These are phyloP conservation scores for Eimeria sp. DNA, from an alignment of 169 alveolate species.

Conservation along the genomic window DNA sequence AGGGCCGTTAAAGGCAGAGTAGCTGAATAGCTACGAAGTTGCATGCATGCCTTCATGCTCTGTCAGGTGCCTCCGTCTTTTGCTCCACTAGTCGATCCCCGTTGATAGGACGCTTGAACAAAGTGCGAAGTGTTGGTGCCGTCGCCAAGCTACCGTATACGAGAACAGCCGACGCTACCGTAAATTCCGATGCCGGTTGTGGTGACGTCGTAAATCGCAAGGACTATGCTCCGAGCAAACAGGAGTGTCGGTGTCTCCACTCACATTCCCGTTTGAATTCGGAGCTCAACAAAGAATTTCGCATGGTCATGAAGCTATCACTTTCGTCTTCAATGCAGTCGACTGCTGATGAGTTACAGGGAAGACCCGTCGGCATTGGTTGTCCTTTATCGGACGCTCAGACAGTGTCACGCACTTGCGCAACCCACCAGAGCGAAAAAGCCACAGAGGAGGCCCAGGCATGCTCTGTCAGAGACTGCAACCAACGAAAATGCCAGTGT, in stretches of 20 bases:
- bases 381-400: neutral
- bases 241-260: neutral
- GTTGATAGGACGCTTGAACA: slow-evolving; percentile 12
- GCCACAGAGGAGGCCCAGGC: neutral
- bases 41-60: neutral
- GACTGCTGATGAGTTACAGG: neutral
- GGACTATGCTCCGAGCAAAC: neutral
- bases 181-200: neutral
- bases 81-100: neutral
- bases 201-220: neutral
- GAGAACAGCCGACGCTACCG: neutral
- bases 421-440: neutral
- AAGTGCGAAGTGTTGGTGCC: neutral
- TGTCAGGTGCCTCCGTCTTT: slow-evolving; percentile 4
- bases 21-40: neutral
- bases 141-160: neutral
- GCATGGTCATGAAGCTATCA: neutral
- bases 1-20: neutral
- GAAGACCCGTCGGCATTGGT: neutral
- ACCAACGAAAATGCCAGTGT: neutral
- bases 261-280: neutral
- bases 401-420: neutral
- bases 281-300: neutral
- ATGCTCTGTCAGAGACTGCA: neutral
- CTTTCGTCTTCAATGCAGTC: neutral